Base-by-base conservation (phyloP, 176 grass and related monocot genomes). In the Aechmea fasciata region DNA sequence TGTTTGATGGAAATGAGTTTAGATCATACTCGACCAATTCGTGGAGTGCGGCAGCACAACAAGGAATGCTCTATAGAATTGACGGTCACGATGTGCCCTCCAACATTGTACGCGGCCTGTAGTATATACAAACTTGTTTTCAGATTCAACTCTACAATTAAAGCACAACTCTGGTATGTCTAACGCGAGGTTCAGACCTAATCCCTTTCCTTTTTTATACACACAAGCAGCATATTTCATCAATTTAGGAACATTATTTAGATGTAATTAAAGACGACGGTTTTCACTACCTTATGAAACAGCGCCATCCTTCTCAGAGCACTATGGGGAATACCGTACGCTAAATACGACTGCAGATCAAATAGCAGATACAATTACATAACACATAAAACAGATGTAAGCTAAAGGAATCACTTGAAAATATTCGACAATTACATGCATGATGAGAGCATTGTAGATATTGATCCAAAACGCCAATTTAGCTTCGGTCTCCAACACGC, bases 391-490 rank as follows among this genome's bases (percentile, higher is more conserved):
- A 1, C 0, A 11, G 41, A 62, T 14, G 33, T 8, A 6, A 41
- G 33, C 33, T 41, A 48, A 3, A 11, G 6, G 65, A 50, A 61
- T 25, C 13, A 11, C n/a, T 55, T 9, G 13, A 57, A 49, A 48
- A 10, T 71, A 68, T 82, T 3, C 3, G 41, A 24, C 59, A 85
- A 54, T 90, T 90, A 99, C 94, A 84, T 99, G 94, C 94, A 99
- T 92, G 69, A 99, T 57, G 73, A 99, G 87, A 70, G 89, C 85
- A 79, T 99, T 99, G 80, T 99, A 99, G 69, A 99, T 76, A 70
- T 99, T 99, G 75, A 92, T 85, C 94, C 94, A 99, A 48, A 99
- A 99, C 48, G 89, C 84, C 84, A 91, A 69, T 71, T 99, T 99
- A 52, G 81, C 69, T 49, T 55, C 85, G 72, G 55, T 78, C 26